Evolutionary conservation across 495 filamentous ascomycete species (phyloP), one percentile per base, ranked within the genome.

Genomic region (Bryoglossum gracile): DNA sequence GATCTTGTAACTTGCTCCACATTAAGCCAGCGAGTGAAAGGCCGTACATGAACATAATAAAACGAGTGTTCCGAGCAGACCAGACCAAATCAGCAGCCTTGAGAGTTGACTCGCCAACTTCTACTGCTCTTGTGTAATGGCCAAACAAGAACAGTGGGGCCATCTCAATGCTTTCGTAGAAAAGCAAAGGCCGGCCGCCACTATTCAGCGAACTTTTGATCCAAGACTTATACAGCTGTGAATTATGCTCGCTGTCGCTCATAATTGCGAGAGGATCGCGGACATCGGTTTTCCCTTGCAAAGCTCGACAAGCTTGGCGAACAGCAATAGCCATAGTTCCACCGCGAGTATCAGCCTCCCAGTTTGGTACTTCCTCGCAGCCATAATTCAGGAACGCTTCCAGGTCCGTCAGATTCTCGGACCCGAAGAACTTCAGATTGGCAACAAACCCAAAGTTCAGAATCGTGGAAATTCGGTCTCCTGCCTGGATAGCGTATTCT

Each of bases 281-380:
- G 17, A 66, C 71, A n/a, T 72, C 67, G 0, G 89, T 94, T 63
- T 90, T 94, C 30, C 89, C 89, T 67, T 91, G 86, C 23, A 95
- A 64, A 14, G 89, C 86, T 13, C 87, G 76, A 38, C 78, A 78
- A 45, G 82, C 81, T 67, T 94, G 88, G 54, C 82, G 68, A 11
- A 86, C 73, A 17, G 79, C 72, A 48, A 87, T 74, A 9, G 94
- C 71, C 53, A 86, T 71, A 5, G 78, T 78, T 9, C 89, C 89
- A 13, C 88, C 89, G 22, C 87, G 77, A n/a, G 84, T 79, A 62
- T 94, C 87, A 36, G 75, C 67, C 23, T 73, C 61, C 87, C 86
- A 94, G 32, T 77, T 75, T 1, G 76, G 79, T 40, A 89, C 76
- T 44, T 94, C 89, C 48, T 89, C 83, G 5, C 84, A 81, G 16